Evolutionary conservation across 352 stramenopile genomes (phyloP), one percentile per base, ranked within the genome.

Genomic region (Phytophthora cactorum): DNA sequence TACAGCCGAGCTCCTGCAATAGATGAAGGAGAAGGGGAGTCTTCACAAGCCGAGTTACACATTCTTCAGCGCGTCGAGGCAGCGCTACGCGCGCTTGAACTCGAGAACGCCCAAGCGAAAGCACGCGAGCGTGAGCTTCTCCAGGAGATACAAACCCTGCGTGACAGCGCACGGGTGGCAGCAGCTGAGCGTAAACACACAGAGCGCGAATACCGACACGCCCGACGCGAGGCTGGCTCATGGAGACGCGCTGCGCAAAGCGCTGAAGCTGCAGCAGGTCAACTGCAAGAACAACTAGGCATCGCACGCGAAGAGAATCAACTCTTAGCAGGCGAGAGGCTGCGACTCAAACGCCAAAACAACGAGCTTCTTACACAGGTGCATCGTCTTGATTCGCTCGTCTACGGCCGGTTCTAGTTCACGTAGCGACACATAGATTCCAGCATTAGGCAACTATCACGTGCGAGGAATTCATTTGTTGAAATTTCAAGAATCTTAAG

Each of bases 21-120:
- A 22, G 39, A 66, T 47, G 63, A 66, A 51, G 22, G 22, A 22
- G 68, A 75, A 17, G 56, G 46, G 2, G 70, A 69, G 34, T 63
- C 50, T 22, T 77, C 67, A 29, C 71, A 61, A 72, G 61, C 34
- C 34, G 75, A 77, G 58, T 70, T 93, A 10, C 75, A 82, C 59
- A 93, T 95, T 53, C 70, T 95, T 27, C 68, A 84, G 55, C 84
- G 86, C 51, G 84, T 93, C 7, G 86, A 94, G 54, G 55, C 70
- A 12, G 83, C 84, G 22, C 66, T 94, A n/a, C 84, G 86, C 15
- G 78, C 89, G 15, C 72, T 94, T 31, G 86, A 94, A 41, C 66
- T 78, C 0, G 86, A 94, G 36, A 94, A 94, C 44, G 81, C 76
- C 1, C 59, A 73, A 29, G 68, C 73, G 12, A 78, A 81, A 54